Evolutionary conservation across 371 early-diverging fungal genomes (phyloP), one percentile per base, ranked within the genome.

Genomic region (Dichotomocladium elegans): DNA sequence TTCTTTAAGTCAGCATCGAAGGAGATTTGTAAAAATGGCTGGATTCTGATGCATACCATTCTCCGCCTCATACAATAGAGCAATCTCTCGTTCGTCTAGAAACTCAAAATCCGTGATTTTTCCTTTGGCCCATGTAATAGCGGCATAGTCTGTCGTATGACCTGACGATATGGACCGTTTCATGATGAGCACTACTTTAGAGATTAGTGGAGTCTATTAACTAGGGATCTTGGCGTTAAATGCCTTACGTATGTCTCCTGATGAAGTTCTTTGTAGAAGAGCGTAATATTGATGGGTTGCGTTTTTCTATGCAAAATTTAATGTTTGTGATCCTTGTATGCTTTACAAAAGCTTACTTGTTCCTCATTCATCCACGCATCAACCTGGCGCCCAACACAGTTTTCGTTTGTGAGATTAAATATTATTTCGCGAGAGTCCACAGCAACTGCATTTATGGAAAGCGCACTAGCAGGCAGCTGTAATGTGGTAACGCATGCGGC

Each of bases 331-430:
- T 26, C 17, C 19, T 17, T 12, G 22, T 43, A 1, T 14, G 10
- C 24, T 43, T 22, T 6, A 21, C 25, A 30, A 24, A 11, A 44
- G 14, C 45, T 24, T 48, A 34, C 35, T 26, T 35, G 31, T 22
- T 48, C 49, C n/a, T 22, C 49, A 48, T 17, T 26, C 12, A 48
- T 26, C 49, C 49, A 48, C 14, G 49, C 31, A 22, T 33, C 49
- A 33, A 22, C 29, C 5, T n/a, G 15, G 1, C 49, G 49, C 15
- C 31, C 49, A 35, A 37, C 9, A 15, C 6, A 15, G 8, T 5
- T 15, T 17, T 37, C 37, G 14, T 37, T 15, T 2, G 37, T 37
- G n/a, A 7, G 7, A 2, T 37, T 21, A n/a, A 37, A 37, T 37
- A 4, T 9, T 27, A 30, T 22, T 24, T 30, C 25, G 25, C 11